Evolutionary conservation across 192 early-diverging fungal genomes (phyloP).

Genomic region (Linderina pennispora): DNA sequence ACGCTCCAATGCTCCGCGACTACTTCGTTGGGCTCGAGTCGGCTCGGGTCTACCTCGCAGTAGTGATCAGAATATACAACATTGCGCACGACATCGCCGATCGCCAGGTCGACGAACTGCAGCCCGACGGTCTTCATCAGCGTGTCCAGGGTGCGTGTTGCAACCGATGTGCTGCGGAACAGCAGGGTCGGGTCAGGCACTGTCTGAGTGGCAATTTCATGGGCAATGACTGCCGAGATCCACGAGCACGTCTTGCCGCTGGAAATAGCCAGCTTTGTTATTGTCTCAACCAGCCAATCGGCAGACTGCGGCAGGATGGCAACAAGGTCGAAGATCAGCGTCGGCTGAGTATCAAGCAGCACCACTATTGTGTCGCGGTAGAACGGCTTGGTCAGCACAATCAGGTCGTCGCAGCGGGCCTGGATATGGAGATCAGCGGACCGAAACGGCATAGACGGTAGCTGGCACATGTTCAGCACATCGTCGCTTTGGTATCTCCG

Average conservation of each 20-base stretch:
- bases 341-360: conserved; percentile 21
- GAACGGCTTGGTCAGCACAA: conserved; percentile 16
- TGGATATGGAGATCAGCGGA: conserved; percentile 39
- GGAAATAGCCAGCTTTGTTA: conserved; percentile 32
- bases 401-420: conserved; percentile 38
- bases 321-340: conserved; percentile 25
- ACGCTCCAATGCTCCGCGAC: conserved; percentile 46
- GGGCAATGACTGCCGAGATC: conserved; percentile 27
- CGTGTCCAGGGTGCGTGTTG: conserved; percentile 62
- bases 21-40: conserved; percentile 7
- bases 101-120: conserved; percentile 55
- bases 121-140: conserved; percentile 64
- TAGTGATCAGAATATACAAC: conserved; percentile 47
- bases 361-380: conserved; percentile 16
- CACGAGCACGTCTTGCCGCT: conserved; percentile 12
- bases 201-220: conserved; percentile 25
- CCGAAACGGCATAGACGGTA: conserved; percentile 24
- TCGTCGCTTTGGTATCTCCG: too few relatives aligned
- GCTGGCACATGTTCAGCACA: too few relatives aligned
- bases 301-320: conserved; percentile 17
- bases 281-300: conserved; percentile 45
- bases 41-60: conserved; percentile 61
- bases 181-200: conserved; percentile 37
- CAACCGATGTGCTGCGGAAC: conserved; percentile 56
- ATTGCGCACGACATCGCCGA: conserved; percentile 55